Evolutionary conservation across 768 basidiomycete genomes (phyloP), one percentile per base, ranked within the genome.

Genomic region (Amanita jacksonii): DNA sequence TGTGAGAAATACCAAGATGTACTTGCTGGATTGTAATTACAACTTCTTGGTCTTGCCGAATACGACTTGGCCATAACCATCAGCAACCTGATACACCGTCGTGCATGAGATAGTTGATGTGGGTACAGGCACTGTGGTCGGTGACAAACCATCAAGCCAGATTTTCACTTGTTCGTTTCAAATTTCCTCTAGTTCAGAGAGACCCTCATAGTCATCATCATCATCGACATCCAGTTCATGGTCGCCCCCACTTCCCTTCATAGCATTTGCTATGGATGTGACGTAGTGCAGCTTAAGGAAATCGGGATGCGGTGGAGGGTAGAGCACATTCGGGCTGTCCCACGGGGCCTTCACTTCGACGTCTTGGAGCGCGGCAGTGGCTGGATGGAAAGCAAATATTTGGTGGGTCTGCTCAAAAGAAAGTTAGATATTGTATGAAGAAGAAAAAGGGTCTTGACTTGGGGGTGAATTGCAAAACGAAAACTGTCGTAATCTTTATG

Each of bases 321-420:
- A 52, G 15, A 47, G 38, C 24, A 24, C 31, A 50, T 52, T 32
- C 37, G 31, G 46, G 27, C 22, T 38, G 38, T 50, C 38, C 51
- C 51, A 52, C 28, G 49, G 51, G 49, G 49, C 45, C 38, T 41
- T 52, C 28, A 52, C 51, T 52, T 52, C 41, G 18, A 52, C 23
- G 37, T n/a, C 37, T 23, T 38, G 37, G 37, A 38, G 37, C 20
- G 19, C 20, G 7, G 37, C 37, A 38, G 20, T 38, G 37, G 19
- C 37, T 38, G 37, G 37, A 38, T 38, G 37, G 37, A 38, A 38
- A 20, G 37, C 37, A 38, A 50, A 52, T 38, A 52, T 52, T 35
- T 41, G 39, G 46, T 48, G 51, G 33, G 51, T 52, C 51, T 52
- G 49, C 40, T 50, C n/a, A 41, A 50, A 52, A 52, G 15, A 37